phyloP scores from a whole-genome alignment of 495 filamentous ascomycete genomes.

The Annulohypoxylon moriforme region DNA sequence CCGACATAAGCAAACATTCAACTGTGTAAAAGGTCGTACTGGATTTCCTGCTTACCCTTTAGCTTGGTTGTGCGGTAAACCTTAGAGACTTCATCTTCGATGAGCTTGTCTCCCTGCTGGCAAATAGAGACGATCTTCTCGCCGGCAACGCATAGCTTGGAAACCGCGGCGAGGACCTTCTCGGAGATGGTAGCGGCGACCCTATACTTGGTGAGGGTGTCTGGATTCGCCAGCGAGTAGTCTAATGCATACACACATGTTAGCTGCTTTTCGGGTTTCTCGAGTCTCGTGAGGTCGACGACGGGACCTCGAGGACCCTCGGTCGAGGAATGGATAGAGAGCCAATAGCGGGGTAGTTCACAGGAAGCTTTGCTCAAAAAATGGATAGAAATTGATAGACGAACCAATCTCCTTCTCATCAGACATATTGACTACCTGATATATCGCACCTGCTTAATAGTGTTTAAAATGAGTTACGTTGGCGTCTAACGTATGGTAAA shows the following conservation, averaged over 20 bases:
- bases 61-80: conserved; percentile 99
- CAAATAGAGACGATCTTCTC: conserved; percentile 92
- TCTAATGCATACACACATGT: conserved; percentile 62
- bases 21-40: neutral
- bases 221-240: conserved; percentile 94
- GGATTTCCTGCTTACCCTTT: conserved; percentile 71
- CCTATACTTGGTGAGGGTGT: conserved; percentile 99
- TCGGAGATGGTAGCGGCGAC: conserved; percentile 93
- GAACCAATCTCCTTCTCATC: conserved; percentile 45
- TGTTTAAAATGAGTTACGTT: conserved; percentile 9
- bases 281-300: conserved; percentile 29
- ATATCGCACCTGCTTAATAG: neutral
- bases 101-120: conserved; percentile 92
- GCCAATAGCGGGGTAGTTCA: conserved; percentile 37
- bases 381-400: conserved; percentile 19
- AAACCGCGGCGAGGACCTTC: conserved; percentile 89
- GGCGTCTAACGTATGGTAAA: conserved; percentile 1
- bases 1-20: conserved; percentile 35
- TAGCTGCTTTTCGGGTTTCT: conserved; percentile 26
- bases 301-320: conserved; percentile 5
- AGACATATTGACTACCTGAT: conserved; percentile 31
- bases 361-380: conserved; percentile 27
- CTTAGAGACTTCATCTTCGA: conserved; percentile 92
- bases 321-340: conserved; percentile 21
- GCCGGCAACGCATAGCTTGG: conserved; percentile 82